Evolutionary conservation across 108 stramenopile species (phyloP), one percentile per base, ranked within the genome.

Genomic region (Cyclotella atomus): DNA sequence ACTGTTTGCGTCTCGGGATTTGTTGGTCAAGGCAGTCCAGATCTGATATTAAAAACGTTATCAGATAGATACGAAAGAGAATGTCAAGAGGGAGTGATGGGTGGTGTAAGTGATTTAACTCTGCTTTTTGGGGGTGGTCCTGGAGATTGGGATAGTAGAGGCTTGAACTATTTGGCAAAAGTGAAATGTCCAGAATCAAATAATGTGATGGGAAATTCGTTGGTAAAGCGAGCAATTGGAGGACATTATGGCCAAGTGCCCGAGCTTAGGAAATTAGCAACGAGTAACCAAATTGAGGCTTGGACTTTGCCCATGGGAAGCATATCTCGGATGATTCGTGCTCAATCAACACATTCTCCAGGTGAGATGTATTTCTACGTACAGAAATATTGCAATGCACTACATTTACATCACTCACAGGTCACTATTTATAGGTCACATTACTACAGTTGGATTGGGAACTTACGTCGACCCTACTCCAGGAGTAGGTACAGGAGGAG

Each of bases 301-400:
- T 92, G 88, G 85, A 87, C 84, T 24, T 52, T 95, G 3, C 94
- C 94, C 0, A 76, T 92, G 85, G 90, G 94, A 2, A 79, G 84
- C 10, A 84, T 95, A 30, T 81, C 84, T 32, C 72, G 91, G 64
- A 92, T 95, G 94, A 83, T 95, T 60, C 89, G 93, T 15, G 83
- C 86, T 19, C 84, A 85, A 33, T 84, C 94, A 4, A 89, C 88
- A 3, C 87, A 90, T 49, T 85, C 83, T 41, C 94, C 94, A 32
- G 56, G 56, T 57, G n/a, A 49, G 47, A 12, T n/a, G n/a, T 10
- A n/a, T 10, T 12, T n/a, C n/a, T 49, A 20, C 1, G 52, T 5
- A 10, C 10, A 23, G 1, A 10, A 53, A 53, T 1, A 45, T 45
- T 45, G 45, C 19, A 5, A 23, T 23, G 52, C 38, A 41, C 12